A percentile compares a stretch with the other conserved stretches of the same genome.
Evolutionary conservation across 495 filamentous ascomycete genomes (phyloP).

Genomic region (Aspergillus steynii): DNA sequence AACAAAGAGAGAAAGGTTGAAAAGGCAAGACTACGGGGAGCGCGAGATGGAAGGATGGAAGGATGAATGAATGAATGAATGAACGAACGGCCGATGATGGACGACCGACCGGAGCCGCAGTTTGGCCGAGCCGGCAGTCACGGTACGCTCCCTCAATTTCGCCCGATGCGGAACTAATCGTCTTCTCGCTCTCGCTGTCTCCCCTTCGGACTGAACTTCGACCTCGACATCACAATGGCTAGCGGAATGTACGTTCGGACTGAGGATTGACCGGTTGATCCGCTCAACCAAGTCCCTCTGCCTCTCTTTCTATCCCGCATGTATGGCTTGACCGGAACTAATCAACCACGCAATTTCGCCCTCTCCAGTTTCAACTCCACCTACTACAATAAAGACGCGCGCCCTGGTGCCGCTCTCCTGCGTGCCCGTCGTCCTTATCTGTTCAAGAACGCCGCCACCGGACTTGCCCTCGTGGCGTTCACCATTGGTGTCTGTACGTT

Average conservation of each 20-base stretch:
- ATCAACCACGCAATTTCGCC: neutral
- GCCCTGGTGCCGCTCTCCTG: slow-evolving; percentile 79
- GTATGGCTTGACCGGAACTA: neutral
- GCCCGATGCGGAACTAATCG: neutral
- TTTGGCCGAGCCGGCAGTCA: neutral
- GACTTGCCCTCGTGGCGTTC: slow-evolving; percentile 66
- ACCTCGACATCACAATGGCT: slow-evolving; percentile 30
- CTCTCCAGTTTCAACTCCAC: slow-evolving; percentile 67
- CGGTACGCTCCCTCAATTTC: neutral
- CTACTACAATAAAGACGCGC: slow-evolving; percentile 86
- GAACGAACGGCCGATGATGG: neutral
- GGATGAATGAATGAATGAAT: neutral
- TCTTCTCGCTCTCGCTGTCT: neutral
- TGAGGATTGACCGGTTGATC: neutral
- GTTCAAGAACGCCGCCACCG: slow-evolving; percentile 81
- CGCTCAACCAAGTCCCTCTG: neutral
- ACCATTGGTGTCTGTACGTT: slow-evolving; percentile 77
- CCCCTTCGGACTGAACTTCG: neutral
- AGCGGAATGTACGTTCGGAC: slow-evolving; percentile 43
- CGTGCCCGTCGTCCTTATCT: slow-evolving; percentile 90
- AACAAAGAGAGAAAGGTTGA: neutral
- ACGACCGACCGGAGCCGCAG: neutral
- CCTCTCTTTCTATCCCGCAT: neutral
- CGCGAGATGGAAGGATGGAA: neutral
- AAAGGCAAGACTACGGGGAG: neutral